Base-by-base conservation (phyloP, 805 yeast species). In the Ogataea nakhonphanomensis region DNA sequence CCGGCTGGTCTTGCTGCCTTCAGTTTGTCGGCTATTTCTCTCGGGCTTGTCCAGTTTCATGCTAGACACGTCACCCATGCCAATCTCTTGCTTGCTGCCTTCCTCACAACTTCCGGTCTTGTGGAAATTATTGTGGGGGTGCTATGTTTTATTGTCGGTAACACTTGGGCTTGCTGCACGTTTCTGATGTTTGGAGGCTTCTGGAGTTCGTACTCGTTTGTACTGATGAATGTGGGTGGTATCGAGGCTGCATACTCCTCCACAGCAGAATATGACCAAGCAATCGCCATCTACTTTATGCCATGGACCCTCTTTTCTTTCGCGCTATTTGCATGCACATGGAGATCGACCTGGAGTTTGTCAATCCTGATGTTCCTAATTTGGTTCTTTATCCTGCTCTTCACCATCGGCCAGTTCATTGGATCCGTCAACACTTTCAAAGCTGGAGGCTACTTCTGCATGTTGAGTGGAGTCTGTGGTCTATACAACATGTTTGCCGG, bases 121-220 rank as follows among this genome's bases (percentile, higher is more conserved):
- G 72, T 69, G 24, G 75, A 74, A 55, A 53, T 73, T 3, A 61
- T 74, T 29, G 72, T 73, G 27, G 82, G 82, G 3, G 49, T 74
- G 8, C 69, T 78, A 67, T 76, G 78, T 50, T 54, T 76, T 35
- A 46, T 69, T 13, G 52, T 69, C 27, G 79, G 78, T 34, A 76
- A 75, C 55, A 71, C 78, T 1, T 77, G 78, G 70, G 81, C 77
- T 17, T 71, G 71, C 27, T 70, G 78, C 31, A 74, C 77, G 1
- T 66, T 77, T 36, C 59, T 69, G 21, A 68, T 72, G 54, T 77
- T 70, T 59, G 81, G 81, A 17, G 74, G 78, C 1, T 77, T 76
- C 54, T 77, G 79, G 74, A 58, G 72, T 38, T 62, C 73, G 3
- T 76, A 66, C 51, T 74, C 74, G 3, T 69, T 71, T 39, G 60